Evolutionary conservation across 192 early-diverging fungal species (phyloP).

Genomic region (Piromyces finnis): DNA sequence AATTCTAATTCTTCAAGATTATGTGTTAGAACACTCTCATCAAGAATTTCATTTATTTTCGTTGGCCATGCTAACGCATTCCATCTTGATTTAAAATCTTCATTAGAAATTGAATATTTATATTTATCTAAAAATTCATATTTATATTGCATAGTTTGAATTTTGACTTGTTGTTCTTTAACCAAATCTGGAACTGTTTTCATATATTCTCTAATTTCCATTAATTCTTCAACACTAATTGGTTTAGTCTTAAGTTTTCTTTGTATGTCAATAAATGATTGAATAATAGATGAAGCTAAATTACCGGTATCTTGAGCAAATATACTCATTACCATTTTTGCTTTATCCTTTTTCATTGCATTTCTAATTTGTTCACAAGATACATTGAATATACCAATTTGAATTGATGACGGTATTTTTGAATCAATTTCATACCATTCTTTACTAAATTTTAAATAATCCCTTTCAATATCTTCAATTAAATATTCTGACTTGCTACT

Average conservation of each 20-base stretch:
- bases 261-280: slow-evolving; percentile 22
- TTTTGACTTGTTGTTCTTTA: slow-evolving; percentile 11
- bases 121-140: slow-evolving; percentile 38
- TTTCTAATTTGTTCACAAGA: slow-evolving; percentile 28
- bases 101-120: slow-evolving; percentile 31
- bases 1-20: slow-evolving; percentile 30
- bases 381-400: slow-evolving; percentile 32
- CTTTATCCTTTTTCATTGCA: slow-evolving; percentile 31
- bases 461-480: slow-evolving; percentile 36
- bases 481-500: slow-evolving; percentile 22
- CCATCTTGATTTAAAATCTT: slow-evolving; percentile 34
- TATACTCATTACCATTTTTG: slow-evolving; percentile 30
- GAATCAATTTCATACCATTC: slow-evolving; percentile 40
- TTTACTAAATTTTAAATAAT: slow-evolving; percentile 19
- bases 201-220: slow-evolving; percentile 35
- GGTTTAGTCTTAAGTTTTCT: slow-evolving; percentile 24
- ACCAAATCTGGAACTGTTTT: slow-evolving; percentile 28
- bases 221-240: slow-evolving; percentile 38
- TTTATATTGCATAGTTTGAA: slow-evolving; percentile 30
- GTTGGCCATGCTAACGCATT: slow-evolving; percentile 28
- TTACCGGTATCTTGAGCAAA: slow-evolving; percentile 14
- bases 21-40: slow-evolving; percentile 16
- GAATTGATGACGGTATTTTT: slow-evolving; percentile 34
- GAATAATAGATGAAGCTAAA: slow-evolving; percentile 18
- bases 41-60: slow-evolving; percentile 27